Evolutionary conservation across 495 filamentous ascomycete species (phyloP).

Genomic region (Neurospora tetrasperma): DNA sequence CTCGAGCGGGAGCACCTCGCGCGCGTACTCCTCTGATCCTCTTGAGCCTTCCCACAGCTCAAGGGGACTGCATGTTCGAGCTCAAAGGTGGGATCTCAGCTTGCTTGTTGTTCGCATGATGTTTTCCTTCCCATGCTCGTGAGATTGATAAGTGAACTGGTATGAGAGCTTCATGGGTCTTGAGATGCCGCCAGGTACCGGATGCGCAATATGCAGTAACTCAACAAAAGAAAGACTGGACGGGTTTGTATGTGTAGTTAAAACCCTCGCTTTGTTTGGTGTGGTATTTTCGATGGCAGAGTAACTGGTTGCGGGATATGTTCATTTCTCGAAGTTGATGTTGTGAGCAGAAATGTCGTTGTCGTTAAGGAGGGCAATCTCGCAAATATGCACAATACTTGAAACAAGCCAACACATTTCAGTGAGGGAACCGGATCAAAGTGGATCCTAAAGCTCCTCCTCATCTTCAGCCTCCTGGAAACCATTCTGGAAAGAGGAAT

Average conservation of each 20-base stretch:
- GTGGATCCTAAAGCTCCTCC: not conserved
- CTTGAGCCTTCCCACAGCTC: slow-evolving; percentile 84
- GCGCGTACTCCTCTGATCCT: slow-evolving; percentile 88
- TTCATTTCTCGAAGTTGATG: not conserved
- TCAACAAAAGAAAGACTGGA: not conserved
- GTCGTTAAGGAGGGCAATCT: not conserved
- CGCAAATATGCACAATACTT: not conserved
- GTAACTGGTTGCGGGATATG: not conserved
- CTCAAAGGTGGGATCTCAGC: not conserved
- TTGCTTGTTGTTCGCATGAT: not conserved
- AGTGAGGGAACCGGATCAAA: not conserved
- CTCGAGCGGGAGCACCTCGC: slow-evolving; percentile 88
- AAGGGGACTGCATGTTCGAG: not conserved
- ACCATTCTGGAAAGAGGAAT: not conserved
- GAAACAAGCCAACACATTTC: not conserved
- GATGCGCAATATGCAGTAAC: not conserved
- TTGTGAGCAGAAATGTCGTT: too few species aligned
- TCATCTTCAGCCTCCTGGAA: not conserved
- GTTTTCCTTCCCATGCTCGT: not conserved
- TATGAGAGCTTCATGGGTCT: not conserved
- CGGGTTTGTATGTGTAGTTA: not conserved
- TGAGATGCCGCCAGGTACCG: not conserved
- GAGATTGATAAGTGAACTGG: not conserved
- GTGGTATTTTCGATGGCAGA: not conserved
- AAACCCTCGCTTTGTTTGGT: not conserved